Base-by-base conservation (phyloP, 2,329 filamentous ascomycete species). In the Neofusicoccum umdonicola region DNA sequence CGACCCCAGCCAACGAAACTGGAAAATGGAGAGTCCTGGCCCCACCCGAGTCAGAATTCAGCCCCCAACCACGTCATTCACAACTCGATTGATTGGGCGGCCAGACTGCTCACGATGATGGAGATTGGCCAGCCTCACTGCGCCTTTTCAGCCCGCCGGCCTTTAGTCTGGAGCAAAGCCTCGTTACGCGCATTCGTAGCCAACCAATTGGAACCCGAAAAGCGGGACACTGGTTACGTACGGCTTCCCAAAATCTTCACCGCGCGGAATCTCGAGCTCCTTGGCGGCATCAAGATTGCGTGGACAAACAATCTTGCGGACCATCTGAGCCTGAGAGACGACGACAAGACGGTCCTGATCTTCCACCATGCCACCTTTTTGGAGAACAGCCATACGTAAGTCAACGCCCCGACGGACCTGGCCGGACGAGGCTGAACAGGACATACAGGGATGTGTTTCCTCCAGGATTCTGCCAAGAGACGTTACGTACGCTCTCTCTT, bases 281-380 rank as follows among this genome's bases (percentile, higher is more conserved):
- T 82, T 9, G 78, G 72, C 0, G 79, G 79, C 0, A 70, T 82
- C 12, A 34, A 73, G 15, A 70, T 77, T 4, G 62, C 68, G 5
- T 77, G 74, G 70, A 82, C 80, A 0, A 69, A 72, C 22, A 81
- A 82, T 48, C 65, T 82, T 3, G 68, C 74, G 0, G 78, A 81
- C 62, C 80, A 82, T 66, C 70, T 82, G 2, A 72, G 72, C 1
- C 51, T 82, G 22, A 71, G 68, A 0, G 74, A 80, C 9, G 74
- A 78, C n/a, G 78, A 80, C 54, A 77, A 68, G 0, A 76, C 68
- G 4, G 68, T 82, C 0, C 67, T 72, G 11, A 69, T 83, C 0
- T 82, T 82, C 50, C 77, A 81, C 63, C 74, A 80, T 61, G 76
- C 72, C 0, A 76, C 75, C 0, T 79, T 81, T 47, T 68, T 81